Evolutionary conservation across 768 basidiomycete species (phyloP), one percentile per base, ranked within the genome.

Genomic region (Phanerochaete sordida): DNA sequence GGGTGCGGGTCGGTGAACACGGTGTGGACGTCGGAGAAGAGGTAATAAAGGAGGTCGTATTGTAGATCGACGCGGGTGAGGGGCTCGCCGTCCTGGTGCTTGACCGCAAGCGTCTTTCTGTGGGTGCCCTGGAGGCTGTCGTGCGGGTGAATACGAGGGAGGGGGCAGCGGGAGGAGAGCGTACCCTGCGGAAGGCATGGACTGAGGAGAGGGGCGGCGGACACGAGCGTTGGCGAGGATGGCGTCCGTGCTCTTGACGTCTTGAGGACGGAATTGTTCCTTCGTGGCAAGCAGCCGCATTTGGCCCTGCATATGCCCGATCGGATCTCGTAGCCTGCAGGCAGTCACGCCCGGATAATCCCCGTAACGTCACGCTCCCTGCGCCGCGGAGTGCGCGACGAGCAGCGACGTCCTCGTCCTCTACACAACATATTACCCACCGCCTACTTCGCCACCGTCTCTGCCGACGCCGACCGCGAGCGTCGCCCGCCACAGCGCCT

Each of bases 41-140:
- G 71, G 61, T 70, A 66, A 49, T 75, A 53, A 24, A 83, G 73
- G 23, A 81, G 68, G 67, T 82, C 78, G 63, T 74, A 88, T 73
- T 91, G 88, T 48, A 91, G 79, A 73, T 91, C 89, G 37, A 73
- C 73, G 51, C 89, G 82, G 47, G 81, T 81, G 23, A 91, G 75
- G 37, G 88, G 85, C 64, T 87, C 84, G 33, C 84, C 86, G 66
- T 90, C 87, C 37, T 73, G 73, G 66, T 79, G 81, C 69, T 86
- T 75, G 63, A 76, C 71, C 55, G 75, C 73, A 54, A 75, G 69
- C 6, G 73, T 70, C 70, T 80, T 80, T 60, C 78, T 75, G 72
- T 74, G 61, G 68, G 70, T 65, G 70, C 79, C 73, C 73, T 81
- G 65, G 64, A 74, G 58, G 73, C 80, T 75, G 76, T 68, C 59